Evolutionary conservation across 73 alveolate species (phyloP).

Genomic region (Paramecium primaurelia): DNA sequence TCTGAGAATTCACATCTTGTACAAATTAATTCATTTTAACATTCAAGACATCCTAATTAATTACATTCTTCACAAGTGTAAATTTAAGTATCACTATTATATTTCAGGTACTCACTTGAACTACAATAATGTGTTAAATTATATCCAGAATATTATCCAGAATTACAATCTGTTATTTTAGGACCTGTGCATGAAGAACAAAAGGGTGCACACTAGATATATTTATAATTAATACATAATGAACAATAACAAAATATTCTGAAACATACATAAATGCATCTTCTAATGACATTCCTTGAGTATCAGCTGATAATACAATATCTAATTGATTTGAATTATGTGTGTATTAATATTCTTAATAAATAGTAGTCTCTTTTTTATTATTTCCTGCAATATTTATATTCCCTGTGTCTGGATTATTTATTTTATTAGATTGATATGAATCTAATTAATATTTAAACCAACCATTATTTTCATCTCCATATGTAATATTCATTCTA

Average conservation of each 20-base stretch:
- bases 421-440: neutral
- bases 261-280: neutral
- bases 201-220: neutral
- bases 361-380: neutral
- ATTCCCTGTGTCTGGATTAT: neutral
- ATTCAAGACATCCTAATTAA: neutral
- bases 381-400: neutral
- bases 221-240: neutral
- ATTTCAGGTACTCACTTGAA: neutral
- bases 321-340: neutral
- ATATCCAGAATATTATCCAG: neutral
- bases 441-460: neutral
- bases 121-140: neutral
- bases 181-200: neutral
- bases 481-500: neutral
- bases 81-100: neutral
- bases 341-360: neutral
- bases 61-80: neutral
- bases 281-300: neutral
- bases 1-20: neutral
- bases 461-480: neutral
- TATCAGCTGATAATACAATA: neutral
- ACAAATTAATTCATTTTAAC: neutral
- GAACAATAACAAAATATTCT: neutral
- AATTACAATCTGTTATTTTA: neutral